phyloP scores from a whole-genome alignment of 1,139 yeast genomes.

The Yamadazyma epiphylla region DNA sequence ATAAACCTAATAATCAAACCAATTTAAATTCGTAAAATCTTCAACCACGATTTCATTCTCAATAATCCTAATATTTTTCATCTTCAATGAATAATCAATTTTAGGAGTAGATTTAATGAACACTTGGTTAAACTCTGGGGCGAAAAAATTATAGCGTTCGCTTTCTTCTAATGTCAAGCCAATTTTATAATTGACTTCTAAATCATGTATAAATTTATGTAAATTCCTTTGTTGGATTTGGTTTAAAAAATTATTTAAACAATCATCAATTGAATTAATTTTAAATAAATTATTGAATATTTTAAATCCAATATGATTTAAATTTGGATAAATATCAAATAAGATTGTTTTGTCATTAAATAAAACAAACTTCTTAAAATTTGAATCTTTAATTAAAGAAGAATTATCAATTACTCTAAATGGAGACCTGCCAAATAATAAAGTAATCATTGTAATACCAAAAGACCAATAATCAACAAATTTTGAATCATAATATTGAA shows the following conservation, averaged over 20 bases:
- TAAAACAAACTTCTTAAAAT: conserved; percentile 36
- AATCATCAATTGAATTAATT: conserved; percentile 33
- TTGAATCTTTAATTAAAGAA: conserved; percentile 25
- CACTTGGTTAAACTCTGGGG: background rate
- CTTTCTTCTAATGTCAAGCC: conserved; percentile 33
- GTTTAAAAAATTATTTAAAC: conserved; percentile 18
- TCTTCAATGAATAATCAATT: conserved; percentile 6
- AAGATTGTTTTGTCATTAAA: conserved; percentile 30
- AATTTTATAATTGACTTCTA: conserved; percentile 24
- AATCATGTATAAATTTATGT: conserved; percentile 23
- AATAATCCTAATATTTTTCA: conserved; percentile 5
- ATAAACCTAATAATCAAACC: conserved; percentile 13
- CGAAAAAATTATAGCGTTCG: conserved; percentile 1
- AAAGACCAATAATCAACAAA: conserved; percentile 42
- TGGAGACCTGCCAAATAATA: conserved; percentile 48
- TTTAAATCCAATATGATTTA: conserved; percentile 34
- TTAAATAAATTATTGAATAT: conserved; percentile 31
- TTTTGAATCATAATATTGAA: conserved; percentile 28
- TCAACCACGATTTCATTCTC: conserved; percentile 10
- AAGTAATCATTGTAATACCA: conserved; percentile 41
- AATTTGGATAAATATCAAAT: conserved; percentile 40
- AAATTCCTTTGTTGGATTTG: conserved; percentile 28
- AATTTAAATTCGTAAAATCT: conserved; percentile 13
- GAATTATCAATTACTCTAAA: conserved; percentile 24
- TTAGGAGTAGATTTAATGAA: conserved; percentile 1